Percentiles rank a stretch among this genome's conserved stretches.
These are phyloP conservation scores for Microdochium paspali DNA, from an alignment of 2,329 filamentous ascomycete species.

Conservation along the genomic window DNA sequence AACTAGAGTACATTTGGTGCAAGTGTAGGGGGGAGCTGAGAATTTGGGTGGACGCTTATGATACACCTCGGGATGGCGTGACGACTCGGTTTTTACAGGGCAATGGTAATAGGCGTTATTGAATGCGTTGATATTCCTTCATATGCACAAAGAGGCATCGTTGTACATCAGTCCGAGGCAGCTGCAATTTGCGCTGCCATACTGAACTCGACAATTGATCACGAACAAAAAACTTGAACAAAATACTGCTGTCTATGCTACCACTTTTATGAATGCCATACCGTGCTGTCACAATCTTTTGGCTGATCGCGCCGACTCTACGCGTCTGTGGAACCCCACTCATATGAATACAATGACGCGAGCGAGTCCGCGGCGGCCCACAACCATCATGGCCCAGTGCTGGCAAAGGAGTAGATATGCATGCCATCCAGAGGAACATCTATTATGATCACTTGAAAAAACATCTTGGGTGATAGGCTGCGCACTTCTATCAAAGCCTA, in stretches of 20 bases:
- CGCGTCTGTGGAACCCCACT: too few species aligned
- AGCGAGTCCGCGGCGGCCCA: too few species aligned
- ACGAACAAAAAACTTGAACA: constrained; percentile 10
- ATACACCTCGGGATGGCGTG: constrained; percentile 29
- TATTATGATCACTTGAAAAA: too few species aligned
- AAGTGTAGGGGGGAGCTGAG: constrained; percentile 1
- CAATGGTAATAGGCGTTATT: constrained; percentile 30
- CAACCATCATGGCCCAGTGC: too few species aligned
- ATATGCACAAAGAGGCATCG: constrained; percentile 14
- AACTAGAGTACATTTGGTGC: constrained; percentile 46
- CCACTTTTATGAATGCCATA: too few species aligned
- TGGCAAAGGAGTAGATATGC: too few species aligned
- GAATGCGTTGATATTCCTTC: constrained; percentile 25
- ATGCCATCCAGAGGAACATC: too few species aligned
- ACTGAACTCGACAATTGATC: constrained; percentile 25
- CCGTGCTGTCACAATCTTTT: too few species aligned
- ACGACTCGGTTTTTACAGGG: constrained; percentile 28
- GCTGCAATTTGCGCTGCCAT: constrained; percentile 16
- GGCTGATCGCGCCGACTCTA: too few species aligned
- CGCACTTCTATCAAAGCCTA: background rate
- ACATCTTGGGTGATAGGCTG: background rate
- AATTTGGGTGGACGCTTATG: constrained; percentile 28
- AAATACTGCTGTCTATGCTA: background rate
- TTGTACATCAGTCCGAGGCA: constrained; percentile 31
- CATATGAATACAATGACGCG: background rate